Conservation (phyloP, 23 red algal genomes). For the Porphyridium purpureum region DNA sequence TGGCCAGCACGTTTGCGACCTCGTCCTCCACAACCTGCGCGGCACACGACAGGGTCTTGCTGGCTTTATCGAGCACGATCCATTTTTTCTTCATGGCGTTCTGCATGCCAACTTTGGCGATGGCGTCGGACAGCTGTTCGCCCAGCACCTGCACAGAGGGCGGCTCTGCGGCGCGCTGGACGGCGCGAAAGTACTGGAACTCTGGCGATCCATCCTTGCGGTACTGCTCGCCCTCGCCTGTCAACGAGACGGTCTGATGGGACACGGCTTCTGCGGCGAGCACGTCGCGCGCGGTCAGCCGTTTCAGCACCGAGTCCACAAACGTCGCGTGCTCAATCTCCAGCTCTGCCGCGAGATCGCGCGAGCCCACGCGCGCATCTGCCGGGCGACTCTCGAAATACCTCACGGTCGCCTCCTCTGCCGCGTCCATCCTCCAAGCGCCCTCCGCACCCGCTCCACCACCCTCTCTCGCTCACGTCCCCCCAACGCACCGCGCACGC, state of each 20-base stretch:
- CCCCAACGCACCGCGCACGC: too few species aligned
- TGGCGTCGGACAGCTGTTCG: neutral
- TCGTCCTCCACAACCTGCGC: conserved; percentile 29
- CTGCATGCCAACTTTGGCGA: conserved; percentile 46
- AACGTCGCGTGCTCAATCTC: conserved; percentile 33
- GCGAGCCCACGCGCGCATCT: conserved; percentile 6
- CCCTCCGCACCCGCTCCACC: too few species aligned
- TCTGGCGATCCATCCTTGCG: conserved; percentile 62
- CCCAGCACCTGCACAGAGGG: conserved; percentile 6
- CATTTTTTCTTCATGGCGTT: conserved; percentile 57
- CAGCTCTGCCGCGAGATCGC: conserved; percentile 7
- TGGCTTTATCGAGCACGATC: conserved; percentile 48
- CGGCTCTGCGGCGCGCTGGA: neutral
- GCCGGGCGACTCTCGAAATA: neutral
- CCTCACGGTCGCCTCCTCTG: neutral
- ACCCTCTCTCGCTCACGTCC: too few species aligned
- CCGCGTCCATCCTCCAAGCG: too few species aligned
- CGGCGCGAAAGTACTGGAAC: conserved; percentile 4
- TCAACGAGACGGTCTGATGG: conserved; percentile 41
- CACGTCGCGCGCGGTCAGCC: conserved; percentile 27
- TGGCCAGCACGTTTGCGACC: conserved; percentile 27
- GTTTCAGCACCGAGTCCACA: conserved; percentile 68
- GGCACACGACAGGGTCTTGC: conserved; percentile 19
- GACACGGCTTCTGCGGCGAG: conserved; percentile 39
- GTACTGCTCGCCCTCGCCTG: conserved; percentile 64